phyloP scores from a whole-genome alignment of 371 early-diverging fungal species.

The Pancytospora epiphaga region DNA sequence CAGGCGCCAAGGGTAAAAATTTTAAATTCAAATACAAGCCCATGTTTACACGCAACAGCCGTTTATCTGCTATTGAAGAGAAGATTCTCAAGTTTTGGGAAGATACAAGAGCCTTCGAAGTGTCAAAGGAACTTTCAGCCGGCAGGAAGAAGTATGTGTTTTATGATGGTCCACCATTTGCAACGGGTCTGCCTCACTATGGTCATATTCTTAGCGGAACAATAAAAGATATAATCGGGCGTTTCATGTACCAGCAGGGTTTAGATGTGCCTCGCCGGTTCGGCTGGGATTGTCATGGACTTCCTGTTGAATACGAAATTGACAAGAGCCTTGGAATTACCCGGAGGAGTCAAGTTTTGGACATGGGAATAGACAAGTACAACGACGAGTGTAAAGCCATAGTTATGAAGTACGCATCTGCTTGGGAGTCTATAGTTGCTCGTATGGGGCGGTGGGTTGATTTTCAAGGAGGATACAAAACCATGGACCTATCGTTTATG shows the following conservation, averaged over 20 bases:
- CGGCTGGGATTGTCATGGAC: slow-evolving; percentile 99
- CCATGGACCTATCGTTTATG: slow-evolving; percentile 84
- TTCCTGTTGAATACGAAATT: slow-evolving; percentile 98
- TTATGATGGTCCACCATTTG: slow-evolving; percentile 99
- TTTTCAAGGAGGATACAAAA: slow-evolving; percentile 97
- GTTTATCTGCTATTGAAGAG: slow-evolving; percentile 70
- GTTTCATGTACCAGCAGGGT: slow-evolving; percentile 89
- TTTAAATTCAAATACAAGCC: slow-evolving; percentile 1
- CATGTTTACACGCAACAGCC: slow-evolving; percentile 43
- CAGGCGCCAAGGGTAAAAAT: background rate
- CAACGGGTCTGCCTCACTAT: slow-evolving; percentile 98
- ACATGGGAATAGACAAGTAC: slow-evolving; percentile 94
- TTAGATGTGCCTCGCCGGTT: slow-evolving; percentile 92
- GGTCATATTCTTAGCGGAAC: slow-evolving; percentile 98
- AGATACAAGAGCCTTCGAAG: slow-evolving; percentile 89
- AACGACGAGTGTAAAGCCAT: slow-evolving; percentile 93
- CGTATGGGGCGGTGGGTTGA: slow-evolving; percentile 99
- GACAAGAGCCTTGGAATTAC: slow-evolving; percentile 87
- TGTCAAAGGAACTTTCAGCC: slow-evolving; percentile 72
- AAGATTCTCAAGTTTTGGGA: slow-evolving; percentile 86
- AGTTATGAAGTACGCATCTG: slow-evolving; percentile 87
- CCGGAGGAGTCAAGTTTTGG: slow-evolving; percentile 70
- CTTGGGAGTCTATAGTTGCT: slow-evolving; percentile 90
- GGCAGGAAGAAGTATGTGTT: slow-evolving; percentile 63
- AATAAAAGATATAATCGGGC: slow-evolving; percentile 97